Conservation (phyloP, 116 monocot species). For the Papilionanthe hybrid region DNA sequence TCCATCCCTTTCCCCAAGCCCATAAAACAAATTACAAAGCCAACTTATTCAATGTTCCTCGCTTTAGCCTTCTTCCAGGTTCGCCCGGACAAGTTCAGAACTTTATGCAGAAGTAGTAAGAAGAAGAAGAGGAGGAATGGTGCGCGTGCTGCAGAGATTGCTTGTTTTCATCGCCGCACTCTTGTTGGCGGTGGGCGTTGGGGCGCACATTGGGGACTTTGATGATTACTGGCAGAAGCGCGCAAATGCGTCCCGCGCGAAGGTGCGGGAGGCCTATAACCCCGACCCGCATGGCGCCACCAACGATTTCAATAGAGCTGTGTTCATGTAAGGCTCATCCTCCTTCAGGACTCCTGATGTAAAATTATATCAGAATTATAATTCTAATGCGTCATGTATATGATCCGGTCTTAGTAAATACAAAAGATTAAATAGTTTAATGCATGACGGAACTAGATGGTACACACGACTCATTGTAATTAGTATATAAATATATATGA, state of each 20-base stretch:
- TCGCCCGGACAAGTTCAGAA: background rate
- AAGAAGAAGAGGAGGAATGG: background rate
- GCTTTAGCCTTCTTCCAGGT: background rate
- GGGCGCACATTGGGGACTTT: background rate
- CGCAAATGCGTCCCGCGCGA: conserved; percentile 6
- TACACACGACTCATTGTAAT: too few species aligned
- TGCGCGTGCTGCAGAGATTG: background rate
- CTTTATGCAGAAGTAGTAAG: background rate
- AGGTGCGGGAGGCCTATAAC: conserved; percentile 11
- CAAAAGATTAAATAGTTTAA: too few species aligned
- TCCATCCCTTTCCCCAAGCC: background rate
- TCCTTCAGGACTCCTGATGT: too few species aligned
- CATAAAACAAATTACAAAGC: background rate
- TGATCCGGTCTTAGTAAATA: too few species aligned
- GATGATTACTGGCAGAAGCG: conserved; percentile 23
- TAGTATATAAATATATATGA: too few species aligned
- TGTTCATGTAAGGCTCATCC: conserved; percentile 12
- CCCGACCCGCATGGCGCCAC: conserved; percentile 25
- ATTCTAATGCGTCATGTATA: too few species aligned
- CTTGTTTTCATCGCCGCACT: background rate
- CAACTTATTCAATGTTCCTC: background rate
- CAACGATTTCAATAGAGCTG: conserved; percentile 25
- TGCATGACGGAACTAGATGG: too few species aligned
- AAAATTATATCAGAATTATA: too few species aligned
- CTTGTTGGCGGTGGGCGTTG: background rate